Evolutionary conservation across 179 eudicot species (phyloP).

Genomic region (Carnegiea gigantea): DNA sequence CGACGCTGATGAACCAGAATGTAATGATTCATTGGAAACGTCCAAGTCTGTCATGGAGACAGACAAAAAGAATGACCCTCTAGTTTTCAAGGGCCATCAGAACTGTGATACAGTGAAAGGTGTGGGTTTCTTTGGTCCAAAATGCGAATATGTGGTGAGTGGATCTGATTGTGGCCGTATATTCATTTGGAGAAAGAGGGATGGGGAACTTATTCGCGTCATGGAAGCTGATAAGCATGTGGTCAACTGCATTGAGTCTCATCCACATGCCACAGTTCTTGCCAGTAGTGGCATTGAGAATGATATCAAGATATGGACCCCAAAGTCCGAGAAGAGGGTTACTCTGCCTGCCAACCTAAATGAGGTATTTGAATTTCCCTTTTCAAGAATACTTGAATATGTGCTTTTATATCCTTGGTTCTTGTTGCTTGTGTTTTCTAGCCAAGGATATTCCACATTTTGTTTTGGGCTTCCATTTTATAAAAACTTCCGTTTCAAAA

Average conservation of each 20-base stretch:
- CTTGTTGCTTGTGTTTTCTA: neutral
- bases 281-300: constrained; percentile 93
- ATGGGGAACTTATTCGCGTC: constrained; percentile 82
- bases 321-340: constrained; percentile 68
- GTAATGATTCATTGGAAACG: constrained; percentile 30
- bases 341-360: constrained; percentile 65
- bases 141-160: constrained; percentile 83
- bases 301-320: constrained; percentile 90
- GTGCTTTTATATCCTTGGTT: neutral
- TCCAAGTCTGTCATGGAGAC: constrained; percentile 39
- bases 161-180: constrained; percentile 99
- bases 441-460: neutral
- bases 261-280: constrained; percentile 73
- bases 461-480: neutral
- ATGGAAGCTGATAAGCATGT: constrained; percentile 86
- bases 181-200: constrained; percentile 89
- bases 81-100: constrained; percentile 75
- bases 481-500: neutral
- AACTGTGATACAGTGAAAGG: constrained; percentile 91
- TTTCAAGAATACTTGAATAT: constrained; percentile 9
- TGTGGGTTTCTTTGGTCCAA: constrained; percentile 89
- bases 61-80: constrained; percentile 49
- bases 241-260: constrained; percentile 89
- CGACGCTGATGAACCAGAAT: constrained; percentile 38
- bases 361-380: constrained; percentile 45